Evolutionary conservation across 805 yeast species (phyloP).

Genomic region (Kodamaea sagamina): DNA sequence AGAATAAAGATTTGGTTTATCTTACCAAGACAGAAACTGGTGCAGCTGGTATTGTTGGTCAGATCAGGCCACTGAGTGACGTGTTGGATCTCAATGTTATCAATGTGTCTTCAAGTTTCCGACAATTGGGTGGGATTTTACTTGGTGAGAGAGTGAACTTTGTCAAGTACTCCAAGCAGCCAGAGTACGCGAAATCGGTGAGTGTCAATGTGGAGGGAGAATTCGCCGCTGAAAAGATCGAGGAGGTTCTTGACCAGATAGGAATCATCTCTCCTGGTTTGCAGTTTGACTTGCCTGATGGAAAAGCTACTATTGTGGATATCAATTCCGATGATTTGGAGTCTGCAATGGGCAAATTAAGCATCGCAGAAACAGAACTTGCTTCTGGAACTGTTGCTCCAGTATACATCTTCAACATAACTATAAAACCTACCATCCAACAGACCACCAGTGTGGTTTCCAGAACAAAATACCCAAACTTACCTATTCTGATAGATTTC

Average conservation of each 20-base stretch:
- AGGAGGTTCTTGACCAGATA: conserved; percentile 49
- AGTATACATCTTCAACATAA: conserved; percentile 41
- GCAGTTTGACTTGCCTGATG: conserved; percentile 24
- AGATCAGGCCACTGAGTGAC: conserved; percentile 39
- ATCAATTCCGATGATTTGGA: conserved; percentile 32
- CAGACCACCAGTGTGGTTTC: conserved; percentile 13
- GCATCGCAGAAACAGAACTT: conserved; percentile 24
- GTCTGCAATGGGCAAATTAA: conserved; percentile 33
- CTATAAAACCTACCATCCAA: conserved; percentile 12
- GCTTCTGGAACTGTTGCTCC: conserved; percentile 43
- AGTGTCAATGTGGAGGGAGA: conserved; percentile 21
- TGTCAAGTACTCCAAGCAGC: conserved; percentile 48
- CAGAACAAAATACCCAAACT: conserved; percentile 40
- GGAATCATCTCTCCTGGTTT: conserved; percentile 66
- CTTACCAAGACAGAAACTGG: conserved; percentile 46
- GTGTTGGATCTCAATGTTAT: conserved; percentile 32
- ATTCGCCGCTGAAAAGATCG: conserved; percentile 24
- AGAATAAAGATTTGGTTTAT: conserved; percentile 47
- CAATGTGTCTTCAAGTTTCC: conserved; percentile 25
- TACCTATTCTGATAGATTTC: conserved; percentile 50
- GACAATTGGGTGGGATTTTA: conserved; percentile 42
- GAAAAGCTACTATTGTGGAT: conserved; percentile 18
- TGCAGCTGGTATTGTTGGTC: conserved; percentile 46
- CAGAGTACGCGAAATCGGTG: conserved; percentile 34
- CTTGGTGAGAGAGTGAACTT: conserved; percentile 53